phyloP scores from a whole-genome alignment of 352 stramenopile genomes.

The Globisporangium perplexum region DNA sequence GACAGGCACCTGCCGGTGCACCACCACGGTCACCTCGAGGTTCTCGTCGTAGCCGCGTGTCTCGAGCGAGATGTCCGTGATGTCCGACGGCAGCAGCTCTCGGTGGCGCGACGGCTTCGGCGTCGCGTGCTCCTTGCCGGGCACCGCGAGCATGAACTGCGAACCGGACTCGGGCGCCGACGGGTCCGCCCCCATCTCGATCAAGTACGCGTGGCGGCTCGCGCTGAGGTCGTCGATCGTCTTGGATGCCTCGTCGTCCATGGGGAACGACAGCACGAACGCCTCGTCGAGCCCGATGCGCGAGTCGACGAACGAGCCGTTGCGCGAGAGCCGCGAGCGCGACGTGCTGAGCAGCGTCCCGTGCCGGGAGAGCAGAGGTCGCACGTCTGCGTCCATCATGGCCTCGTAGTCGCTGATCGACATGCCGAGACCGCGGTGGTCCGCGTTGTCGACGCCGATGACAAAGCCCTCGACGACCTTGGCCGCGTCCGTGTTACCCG shows the following conservation, averaged over 20 bases:
- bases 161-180: constrained; percentile 19
- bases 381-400: constrained; percentile 10
- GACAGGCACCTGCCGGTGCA: constrained; percentile 69
- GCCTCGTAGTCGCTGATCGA: constrained; percentile 35
- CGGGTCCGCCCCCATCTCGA: constrained; percentile 51
- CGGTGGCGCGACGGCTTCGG: constrained; percentile 51
- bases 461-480: constrained; percentile 79
- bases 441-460: constrained; percentile 54
- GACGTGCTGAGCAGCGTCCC: constrained; percentile 37
- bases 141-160: constrained; percentile 77
- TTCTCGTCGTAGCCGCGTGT: constrained; percentile 43
- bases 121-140: constrained; percentile 34
- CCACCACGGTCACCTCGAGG: constrained; percentile 9
- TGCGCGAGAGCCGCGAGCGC: constrained; percentile 15
- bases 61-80: constrained; percentile 69
- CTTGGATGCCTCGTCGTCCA: constrained; percentile 31
- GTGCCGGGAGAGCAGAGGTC: constrained; percentile 3
- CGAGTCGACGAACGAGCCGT: constrained; percentile 57
- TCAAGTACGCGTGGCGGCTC: constrained; percentile 58
- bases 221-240: constrained; percentile 8
- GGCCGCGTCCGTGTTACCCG: constrained; percentile 42
- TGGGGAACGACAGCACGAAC: constrained; percentile 78
- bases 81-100: constrained; percentile 59
- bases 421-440: constrained; percentile 40
- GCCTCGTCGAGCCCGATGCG: constrained; percentile 45